Evolutionary conservation across 2,329 filamentous ascomycete genomes (phyloP).

Genomic region (Helotiales sp.): DNA sequence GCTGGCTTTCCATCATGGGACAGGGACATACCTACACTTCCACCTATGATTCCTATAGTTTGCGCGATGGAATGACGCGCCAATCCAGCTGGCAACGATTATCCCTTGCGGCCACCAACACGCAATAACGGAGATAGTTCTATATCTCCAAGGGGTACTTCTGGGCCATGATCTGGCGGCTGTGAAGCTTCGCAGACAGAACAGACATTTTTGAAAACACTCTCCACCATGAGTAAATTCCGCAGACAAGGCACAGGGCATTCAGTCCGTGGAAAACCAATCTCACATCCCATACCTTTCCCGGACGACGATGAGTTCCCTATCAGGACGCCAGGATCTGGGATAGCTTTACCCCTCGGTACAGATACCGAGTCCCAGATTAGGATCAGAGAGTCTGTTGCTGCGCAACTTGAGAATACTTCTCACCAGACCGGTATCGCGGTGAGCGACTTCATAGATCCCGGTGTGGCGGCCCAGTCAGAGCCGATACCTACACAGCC

Average conservation of each 20-base stretch:
- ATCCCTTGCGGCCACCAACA: constrained; percentile 8
- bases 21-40: constrained; percentile 15
- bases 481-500: constrained; percentile 15
- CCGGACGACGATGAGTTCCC: constrained; percentile 56
- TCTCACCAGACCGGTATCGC: constrained; percentile 14
- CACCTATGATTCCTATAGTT: constrained; percentile 11
- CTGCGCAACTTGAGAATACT: constrained; percentile 17
- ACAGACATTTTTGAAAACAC: neutral
- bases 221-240: constrained; percentile 29
- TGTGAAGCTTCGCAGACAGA: constrained; percentile 6
- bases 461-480: neutral
- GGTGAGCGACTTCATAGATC: constrained; percentile 14
- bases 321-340: constrained; percentile 45
- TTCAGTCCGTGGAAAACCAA: constrained; percentile 53
- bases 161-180: constrained; percentile 18
- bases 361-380: constrained; percentile 21
- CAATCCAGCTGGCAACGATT: constrained; percentile 15
- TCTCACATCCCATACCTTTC: constrained; percentile 53
- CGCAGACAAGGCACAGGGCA: constrained; percentile 40
- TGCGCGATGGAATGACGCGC: constrained; percentile 23
- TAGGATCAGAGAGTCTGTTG: constrained; percentile 17
- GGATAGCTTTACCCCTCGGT: constrained; percentile 38
- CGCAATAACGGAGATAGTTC: neutral
- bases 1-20: constrained; percentile 21
- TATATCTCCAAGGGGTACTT: constrained; percentile 8